Conservation (phyloP, 805 yeast species). For the Myxozyma nipponensis region DNA sequence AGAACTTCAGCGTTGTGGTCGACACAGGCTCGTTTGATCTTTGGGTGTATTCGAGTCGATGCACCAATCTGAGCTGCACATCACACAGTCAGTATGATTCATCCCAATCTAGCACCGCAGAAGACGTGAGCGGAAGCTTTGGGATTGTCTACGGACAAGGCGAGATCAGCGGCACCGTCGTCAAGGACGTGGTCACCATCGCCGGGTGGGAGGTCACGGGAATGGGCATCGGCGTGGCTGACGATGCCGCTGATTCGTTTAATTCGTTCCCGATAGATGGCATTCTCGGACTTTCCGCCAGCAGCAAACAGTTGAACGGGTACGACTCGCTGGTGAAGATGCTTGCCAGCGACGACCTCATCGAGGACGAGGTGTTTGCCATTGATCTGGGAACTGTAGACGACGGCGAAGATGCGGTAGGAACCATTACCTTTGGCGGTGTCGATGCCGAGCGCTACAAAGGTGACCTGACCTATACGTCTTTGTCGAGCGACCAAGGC, state of each 20-base stretch:
- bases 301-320: conserved; percentile 39
- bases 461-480: conserved; percentile 44
- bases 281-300: conserved; percentile 55
- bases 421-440: conserved; percentile 46
- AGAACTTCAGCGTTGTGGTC: conserved; percentile 49
- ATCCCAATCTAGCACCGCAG: conserved; percentile 27
- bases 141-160: conserved; percentile 53
- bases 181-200: conserved; percentile 40
- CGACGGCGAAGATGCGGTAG: conserved; percentile 38
- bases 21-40: conserved; percentile 65
- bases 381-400: conserved; percentile 40
- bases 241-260: conserved; percentile 51
- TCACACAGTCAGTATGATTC: conserved; percentile 22
- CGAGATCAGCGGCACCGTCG: conserved; percentile 49
- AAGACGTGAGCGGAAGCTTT: conserved; percentile 34
- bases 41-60: conserved; percentile 57
- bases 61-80: conserved; percentile 48
- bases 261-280: conserved; percentile 51
- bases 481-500: conserved; percentile 34
- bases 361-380: conserved; percentile 42
- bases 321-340: conserved; percentile 32
- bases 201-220: conserved; percentile 38
- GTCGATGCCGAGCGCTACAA: conserved; percentile 39
- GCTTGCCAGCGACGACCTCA: conserved; percentile 29
- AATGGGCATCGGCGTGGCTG: conserved; percentile 52